phyloP scores from a whole-genome alignment of 192 early-diverging fungal genomes.

The Coemansia sp. region DNA sequence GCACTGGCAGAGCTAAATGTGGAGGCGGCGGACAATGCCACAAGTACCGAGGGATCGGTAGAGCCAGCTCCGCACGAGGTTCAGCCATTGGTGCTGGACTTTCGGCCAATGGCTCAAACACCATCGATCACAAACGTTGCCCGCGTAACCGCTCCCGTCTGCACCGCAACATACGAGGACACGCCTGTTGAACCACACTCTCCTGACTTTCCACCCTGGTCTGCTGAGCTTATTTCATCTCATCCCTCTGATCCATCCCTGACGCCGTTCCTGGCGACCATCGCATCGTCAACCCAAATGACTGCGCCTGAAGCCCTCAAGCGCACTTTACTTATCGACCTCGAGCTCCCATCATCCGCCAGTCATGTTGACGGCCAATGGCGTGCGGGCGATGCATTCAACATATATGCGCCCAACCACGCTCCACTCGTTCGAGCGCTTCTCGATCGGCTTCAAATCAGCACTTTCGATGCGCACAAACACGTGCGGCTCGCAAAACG shows the following conservation, averaged over 20 bases:
- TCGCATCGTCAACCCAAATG: conserved; percentile 60
- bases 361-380: conserved; percentile 6
- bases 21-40: background rate
- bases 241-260: conserved; percentile 3
- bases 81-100: conserved; percentile 50
- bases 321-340: conserved; percentile 64
- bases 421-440: conserved; percentile 67
- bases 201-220: background rate
- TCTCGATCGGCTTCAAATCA: conserved; percentile 59
- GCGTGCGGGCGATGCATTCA: conserved; percentile 74
- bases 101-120: conserved; percentile 26
- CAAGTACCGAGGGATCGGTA: background rate
- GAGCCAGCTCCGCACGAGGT: background rate
- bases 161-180: conserved; percentile 6
- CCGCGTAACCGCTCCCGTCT: conserved; percentile 22
- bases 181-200: background rate
- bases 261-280: conserved; percentile 53
- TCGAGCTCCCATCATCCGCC: conserved; percentile 47
- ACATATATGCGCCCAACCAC: conserved; percentile 83
- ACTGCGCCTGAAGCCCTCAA: conserved; percentile 69
- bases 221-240: background rate
- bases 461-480: conserved; percentile 24
- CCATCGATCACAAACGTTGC: conserved; percentile 43
- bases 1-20: conserved; percentile 7
- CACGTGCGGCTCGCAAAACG: conserved; percentile 23